Evolutionary conservation across 2,329 filamentous ascomycete genomes (phyloP), one percentile per base, ranked within the genome.

Genomic region (Fonsecaea erecta): DNA sequence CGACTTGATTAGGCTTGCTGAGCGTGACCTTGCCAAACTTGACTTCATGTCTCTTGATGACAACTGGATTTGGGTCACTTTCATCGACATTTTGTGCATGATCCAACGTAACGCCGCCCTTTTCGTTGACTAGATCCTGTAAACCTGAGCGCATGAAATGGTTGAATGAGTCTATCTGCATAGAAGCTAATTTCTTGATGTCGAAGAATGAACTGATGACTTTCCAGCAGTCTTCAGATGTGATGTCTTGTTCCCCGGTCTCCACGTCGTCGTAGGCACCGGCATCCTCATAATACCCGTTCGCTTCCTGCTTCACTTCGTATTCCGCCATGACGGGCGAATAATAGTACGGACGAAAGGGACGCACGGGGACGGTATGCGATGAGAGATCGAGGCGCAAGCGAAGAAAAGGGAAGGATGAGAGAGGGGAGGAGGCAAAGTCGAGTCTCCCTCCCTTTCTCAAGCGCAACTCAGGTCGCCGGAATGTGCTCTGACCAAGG

Each of bases 161-260:
- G 80, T 99, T 93, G 80, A 97, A 99, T 0, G 96, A 99, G 77
- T 98, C 94, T 68, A 98, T 89, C 82, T 99, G 95, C 80, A 99
- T 94, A 16, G 95, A 97, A 24, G 97, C 95, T 34, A 99, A 85
- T 74, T 95, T 94, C 80, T 98, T 99, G 68, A 88, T 86, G 73
- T 97, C 92, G 81, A 99, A 99, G 83, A 97, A 98, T 9, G 95
- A 91, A 63, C 91, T 93, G 77, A 99, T 98, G 75, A 98, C 94
- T 70, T 90, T 91, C 95, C 96, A 99, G 83, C 93, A 97, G 80
- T 99, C 96, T 82, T 98, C 95, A 67, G 93, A 92, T 28, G 93
- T 97, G 81, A 98, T 97, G 72, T 83, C 83, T 66, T 84, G 81
- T 68, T 88, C 86, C 37, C 86, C 75, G 46, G 82, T 88, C 68